Conservation (phyloP, 106 monocot genomes). For the Triglochin maritima region DNA sequence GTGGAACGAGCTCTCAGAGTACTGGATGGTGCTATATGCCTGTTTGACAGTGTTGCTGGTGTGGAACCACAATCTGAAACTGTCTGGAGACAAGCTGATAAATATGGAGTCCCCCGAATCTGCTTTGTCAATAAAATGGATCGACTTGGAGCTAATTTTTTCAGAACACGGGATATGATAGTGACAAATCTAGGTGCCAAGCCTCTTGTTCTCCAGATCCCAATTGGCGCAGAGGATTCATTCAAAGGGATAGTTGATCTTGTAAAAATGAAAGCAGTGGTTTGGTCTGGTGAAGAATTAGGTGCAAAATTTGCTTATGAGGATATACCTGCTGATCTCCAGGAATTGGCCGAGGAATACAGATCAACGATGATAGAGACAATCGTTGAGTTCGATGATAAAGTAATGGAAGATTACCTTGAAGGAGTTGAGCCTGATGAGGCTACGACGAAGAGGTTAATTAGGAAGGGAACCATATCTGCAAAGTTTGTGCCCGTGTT, state of each 20-base stretch:
- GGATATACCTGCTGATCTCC: slow-evolving; percentile 73
- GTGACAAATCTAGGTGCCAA: slow-evolving; percentile 82
- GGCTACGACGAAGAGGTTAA: slow-evolving; percentile 60
- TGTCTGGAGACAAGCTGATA: slow-evolving; percentile 98
- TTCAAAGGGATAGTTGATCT: slow-evolving; percentile 87
- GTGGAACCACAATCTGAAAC: slow-evolving; percentile 99
- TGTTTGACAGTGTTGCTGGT: slow-evolving; percentile 95
- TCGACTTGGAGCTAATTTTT: slow-evolving; percentile 90
- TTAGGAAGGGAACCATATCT: slow-evolving; percentile 69
- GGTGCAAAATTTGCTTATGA: slow-evolving; percentile 80
- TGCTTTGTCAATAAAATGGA: slow-evolving; percentile 99
- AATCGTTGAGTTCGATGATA: slow-evolving; percentile 84
- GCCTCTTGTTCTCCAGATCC: slow-evolving; percentile 78
- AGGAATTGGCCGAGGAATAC: slow-evolving; percentile 71
- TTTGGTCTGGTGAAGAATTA: slow-evolving; percentile 88
- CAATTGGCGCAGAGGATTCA: slow-evolving; percentile 83
- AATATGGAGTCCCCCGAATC: slow-evolving; percentile 91
- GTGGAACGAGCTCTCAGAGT: slow-evolving; percentile 93
- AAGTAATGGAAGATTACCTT: slow-evolving; percentile 82
- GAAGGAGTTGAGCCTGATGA: slow-evolving; percentile 91
- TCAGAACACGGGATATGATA: slow-evolving; percentile 94
- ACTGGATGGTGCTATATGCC: slow-evolving; percentile 93
- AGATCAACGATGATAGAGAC: slow-evolving; percentile 69
- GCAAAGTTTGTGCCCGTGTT: slow-evolving; percentile 81
- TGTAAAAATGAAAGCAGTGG: slow-evolving; percentile 74